Evolutionary conservation across 1,284 basidiomycete species (phyloP).

Genomic region (Xanthoconium separans): DNA sequence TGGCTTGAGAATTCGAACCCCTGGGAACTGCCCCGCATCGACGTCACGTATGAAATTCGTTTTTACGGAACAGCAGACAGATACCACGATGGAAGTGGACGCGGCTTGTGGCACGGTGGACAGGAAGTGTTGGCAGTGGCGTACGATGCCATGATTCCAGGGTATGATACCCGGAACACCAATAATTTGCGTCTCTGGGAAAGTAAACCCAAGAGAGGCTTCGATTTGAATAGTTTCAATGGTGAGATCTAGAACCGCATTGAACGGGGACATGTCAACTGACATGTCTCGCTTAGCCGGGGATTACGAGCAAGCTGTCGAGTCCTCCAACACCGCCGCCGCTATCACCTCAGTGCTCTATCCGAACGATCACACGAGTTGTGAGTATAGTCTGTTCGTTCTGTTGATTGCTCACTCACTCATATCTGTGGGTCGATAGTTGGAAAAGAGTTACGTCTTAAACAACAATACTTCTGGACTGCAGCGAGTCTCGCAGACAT

Average conservation of each 20-base stretch:
- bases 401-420: background rate
- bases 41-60: conserved; percentile 78
- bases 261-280: background rate
- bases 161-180: conserved; percentile 74
- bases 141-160: conserved; percentile 90
- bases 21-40: conserved; percentile 86
- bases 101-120: conserved; percentile 81
- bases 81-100: conserved; percentile 56
- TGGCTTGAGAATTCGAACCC: conserved; percentile 88
- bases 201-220: conserved; percentile 86
- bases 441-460: conserved; percentile 88
- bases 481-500: conserved; percentile 87
- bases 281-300: conserved; percentile 53
- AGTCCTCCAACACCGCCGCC: conserved; percentile 82
- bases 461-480: conserved; percentile 95
- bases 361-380: conserved; percentile 76
- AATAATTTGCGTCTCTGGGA: conserved; percentile 83
- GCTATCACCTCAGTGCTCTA: conserved; percentile 91
- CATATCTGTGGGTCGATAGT: conserved; percentile 40
- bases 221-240: conserved; percentile 91
- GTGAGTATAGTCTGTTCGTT: conserved; percentile 38
- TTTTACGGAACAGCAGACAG: conserved; percentile 85
- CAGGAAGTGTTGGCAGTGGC: conserved; percentile 90
- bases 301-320: conserved; percentile 85
- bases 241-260: conserved; percentile 41